Conservation (phyloP, 495 filamentous ascomycete genomes). For the Hypoxylon fragiforme region DNA sequence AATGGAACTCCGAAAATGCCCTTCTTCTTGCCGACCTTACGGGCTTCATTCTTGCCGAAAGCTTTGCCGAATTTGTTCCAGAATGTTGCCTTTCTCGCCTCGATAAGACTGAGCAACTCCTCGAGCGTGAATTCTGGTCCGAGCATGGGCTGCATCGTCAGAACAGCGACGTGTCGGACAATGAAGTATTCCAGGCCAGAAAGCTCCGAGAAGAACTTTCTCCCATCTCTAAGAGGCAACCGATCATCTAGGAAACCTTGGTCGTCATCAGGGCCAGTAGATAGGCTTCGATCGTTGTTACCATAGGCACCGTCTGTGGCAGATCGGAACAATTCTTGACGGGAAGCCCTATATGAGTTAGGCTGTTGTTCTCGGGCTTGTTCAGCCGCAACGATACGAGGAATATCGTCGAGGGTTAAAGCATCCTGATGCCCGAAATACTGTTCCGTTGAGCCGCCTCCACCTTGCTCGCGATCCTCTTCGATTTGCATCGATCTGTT, state of each 20-base stretch:
- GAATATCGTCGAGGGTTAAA: slow-evolving; percentile 93
- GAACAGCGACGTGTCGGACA: slow-evolving; percentile 89
- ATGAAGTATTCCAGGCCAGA: slow-evolving; percentile 97
- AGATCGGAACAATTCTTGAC: slow-evolving; percentile 73
- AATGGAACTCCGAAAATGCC: slow-evolving; percentile 87
- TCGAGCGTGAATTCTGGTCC: slow-evolving; percentile 90
- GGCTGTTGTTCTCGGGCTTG: slow-evolving; percentile 91
- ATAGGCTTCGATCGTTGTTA: slow-evolving; percentile 78
- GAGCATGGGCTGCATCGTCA: slow-evolving; percentile 92
- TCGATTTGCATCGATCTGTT: slow-evolving; percentile 74
- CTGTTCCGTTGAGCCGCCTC: slow-evolving; percentile 71
- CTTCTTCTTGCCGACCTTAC: slow-evolving; percentile 84
- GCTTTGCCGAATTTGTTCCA: slow-evolving; percentile 98
- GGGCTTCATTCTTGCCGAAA: slow-evolving; percentile 76
- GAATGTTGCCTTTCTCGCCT: slow-evolving; percentile 89
- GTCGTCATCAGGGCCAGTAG: slow-evolving; percentile 61
- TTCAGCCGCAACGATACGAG: slow-evolving; percentile 93
- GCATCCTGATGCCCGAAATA: slow-evolving; percentile 90
- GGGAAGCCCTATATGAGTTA: slow-evolving; percentile 67
- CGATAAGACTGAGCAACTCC: slow-evolving; percentile 92
- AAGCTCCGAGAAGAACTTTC: slow-evolving; percentile 94
- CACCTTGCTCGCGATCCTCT: slow-evolving; percentile 77
- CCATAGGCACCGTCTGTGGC: slow-evolving; percentile 66
- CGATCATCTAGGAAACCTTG: slow-evolving; percentile 50
- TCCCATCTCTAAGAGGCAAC: slow-evolving; percentile 56